Base-by-base conservation (phyloP, 306 rosid genomes). In the Acmispon strigosus region DNA sequence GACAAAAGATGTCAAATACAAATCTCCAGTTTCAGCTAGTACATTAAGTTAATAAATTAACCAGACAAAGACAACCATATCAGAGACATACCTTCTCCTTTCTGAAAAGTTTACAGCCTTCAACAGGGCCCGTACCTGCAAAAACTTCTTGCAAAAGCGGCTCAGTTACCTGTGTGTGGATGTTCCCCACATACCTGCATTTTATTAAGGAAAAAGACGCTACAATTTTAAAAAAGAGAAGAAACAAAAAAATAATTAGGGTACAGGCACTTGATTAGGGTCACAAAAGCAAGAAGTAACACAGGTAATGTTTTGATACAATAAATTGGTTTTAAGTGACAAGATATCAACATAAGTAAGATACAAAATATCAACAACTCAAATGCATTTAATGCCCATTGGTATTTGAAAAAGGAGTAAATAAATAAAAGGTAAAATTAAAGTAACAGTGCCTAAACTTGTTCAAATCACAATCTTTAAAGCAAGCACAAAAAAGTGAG, bases 141-240 rank as follows among this genome's bases (percentile, higher is more conserved):
- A 94, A 94, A 75, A 94, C 97, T 85, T 94, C 99, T 91, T 94
- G 99, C 80, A 94, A 86, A 75, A 94, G 99, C 5, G 95, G 97
- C 65, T 94, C 99, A 7, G 99, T 90, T 51, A 94, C 99, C 76
- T 91, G 99, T 7, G 92, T 76, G 70, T 94, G 99, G 82, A 94
- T 87, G 72, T 94, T 94, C 27, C 99, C 99, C 15, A 94, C 97
- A 47, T 91, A 94, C 84, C 99, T 94, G 96, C 84, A 67, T 81
- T 84, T 84, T 84, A 80, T 76, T 86, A 76, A 76, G 66, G 78
- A 73, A 43, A 70, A 84, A 82, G 69, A 84, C 81, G 63, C 80
- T 76, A 84, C 41, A 79, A 80, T 64, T 74, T 78, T 70, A 75
- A 62, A 73, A 78, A 81, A 75, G 63, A 77, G 53, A 81, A 67